Evolutionary conservation across 164 flowering plant species (phyloP).

Genomic region (Stephania cephalantha): DNA sequence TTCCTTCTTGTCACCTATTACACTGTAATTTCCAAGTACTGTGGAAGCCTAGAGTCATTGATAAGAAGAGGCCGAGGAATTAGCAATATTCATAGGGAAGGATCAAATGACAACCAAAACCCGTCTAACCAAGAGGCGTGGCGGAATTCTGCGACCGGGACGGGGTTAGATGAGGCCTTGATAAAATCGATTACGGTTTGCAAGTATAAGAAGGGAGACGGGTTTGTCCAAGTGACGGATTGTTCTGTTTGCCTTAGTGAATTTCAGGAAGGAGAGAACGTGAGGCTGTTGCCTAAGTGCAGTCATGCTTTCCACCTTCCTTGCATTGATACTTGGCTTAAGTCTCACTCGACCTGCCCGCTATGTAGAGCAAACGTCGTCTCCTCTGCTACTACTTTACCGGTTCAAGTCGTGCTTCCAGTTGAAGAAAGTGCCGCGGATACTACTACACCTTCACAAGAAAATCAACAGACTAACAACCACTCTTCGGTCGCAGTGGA

Average conservation of each 20-base stretch:
- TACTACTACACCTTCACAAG: slow-evolving; percentile 8
- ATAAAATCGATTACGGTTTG: slow-evolving; percentile 63
- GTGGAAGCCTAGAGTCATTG: slow-evolving; percentile 28
- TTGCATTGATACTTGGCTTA: slow-evolving; percentile 86
- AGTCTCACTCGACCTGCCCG: slow-evolving; percentile 76
- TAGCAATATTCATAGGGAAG: slow-evolving; percentile 17
- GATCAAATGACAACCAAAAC: slow-evolving; percentile 25
- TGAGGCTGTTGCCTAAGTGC: slow-evolving; percentile 76
- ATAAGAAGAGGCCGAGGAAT: slow-evolving; percentile 13
- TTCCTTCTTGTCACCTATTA: slow-evolving; percentile 70
- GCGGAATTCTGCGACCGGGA: slow-evolving; percentile 20
- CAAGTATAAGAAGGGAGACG: slow-evolving; percentile 60
- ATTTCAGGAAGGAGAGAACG: slow-evolving; percentile 61
- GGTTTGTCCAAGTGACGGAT: slow-evolving; percentile 62
- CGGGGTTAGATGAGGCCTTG: slow-evolving; percentile 65
- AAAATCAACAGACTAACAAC: slow-evolving; percentile 10
- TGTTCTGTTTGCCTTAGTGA: slow-evolving; percentile 83
- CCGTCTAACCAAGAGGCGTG: slow-evolving; percentile 35
- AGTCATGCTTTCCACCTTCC: slow-evolving; percentile 78
- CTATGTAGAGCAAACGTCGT: slow-evolving; percentile 59
- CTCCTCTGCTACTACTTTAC: slow-evolving; percentile 13
- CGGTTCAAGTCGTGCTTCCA: slow-evolving; percentile 19
- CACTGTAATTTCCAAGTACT: slow-evolving; percentile 53
- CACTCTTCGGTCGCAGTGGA: slow-evolving; percentile 15
- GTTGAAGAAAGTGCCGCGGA: slow-evolving; percentile 14